These are phyloP conservation scores for Coemansia sp. DNA, from an alignment of 192 early-diverging fungal genomes.

Conservation along the genomic window DNA sequence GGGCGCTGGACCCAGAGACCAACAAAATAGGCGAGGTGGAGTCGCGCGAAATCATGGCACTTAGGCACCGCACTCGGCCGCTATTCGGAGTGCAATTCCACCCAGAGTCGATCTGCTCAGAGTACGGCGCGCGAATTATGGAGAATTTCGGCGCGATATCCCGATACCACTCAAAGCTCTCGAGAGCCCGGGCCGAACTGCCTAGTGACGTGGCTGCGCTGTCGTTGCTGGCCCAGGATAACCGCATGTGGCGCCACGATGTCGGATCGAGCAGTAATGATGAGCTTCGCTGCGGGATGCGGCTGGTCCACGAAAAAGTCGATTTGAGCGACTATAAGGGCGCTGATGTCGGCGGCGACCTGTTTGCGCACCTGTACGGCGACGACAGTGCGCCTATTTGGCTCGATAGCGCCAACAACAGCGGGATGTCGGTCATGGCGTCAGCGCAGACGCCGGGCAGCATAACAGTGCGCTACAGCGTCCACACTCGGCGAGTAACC, in stretches of 20 bases:
- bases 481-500: background rate
- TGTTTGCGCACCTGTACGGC: constrained; percentile 25
- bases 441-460: constrained; percentile 13
- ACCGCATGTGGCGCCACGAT: background rate
- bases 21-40: background rate
- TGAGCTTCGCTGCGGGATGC: background rate
- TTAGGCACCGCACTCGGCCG: constrained; percentile 66
- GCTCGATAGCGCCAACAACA: constrained; percentile 62
- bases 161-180: background rate
- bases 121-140: constrained; percentile 68
- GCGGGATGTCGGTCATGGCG: constrained; percentile 34
- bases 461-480: constrained; percentile 34
- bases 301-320: constrained; percentile 34
- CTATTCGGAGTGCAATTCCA: constrained; percentile 95
- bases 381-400: constrained; percentile 53
- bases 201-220: constrained; percentile 7
- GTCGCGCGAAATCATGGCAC: constrained; percentile 69
- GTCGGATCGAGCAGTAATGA: background rate
- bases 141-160: constrained; percentile 62
- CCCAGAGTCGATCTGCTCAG: constrained; percentile 91
- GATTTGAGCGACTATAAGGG: background rate
- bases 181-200: background rate
- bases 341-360: background rate
- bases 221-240: constrained; percentile 20
- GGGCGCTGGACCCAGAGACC: background rate